Base-by-base conservation (phyloP, 345 rosid genomes). In the Microthlaspi erraticum region DNA sequence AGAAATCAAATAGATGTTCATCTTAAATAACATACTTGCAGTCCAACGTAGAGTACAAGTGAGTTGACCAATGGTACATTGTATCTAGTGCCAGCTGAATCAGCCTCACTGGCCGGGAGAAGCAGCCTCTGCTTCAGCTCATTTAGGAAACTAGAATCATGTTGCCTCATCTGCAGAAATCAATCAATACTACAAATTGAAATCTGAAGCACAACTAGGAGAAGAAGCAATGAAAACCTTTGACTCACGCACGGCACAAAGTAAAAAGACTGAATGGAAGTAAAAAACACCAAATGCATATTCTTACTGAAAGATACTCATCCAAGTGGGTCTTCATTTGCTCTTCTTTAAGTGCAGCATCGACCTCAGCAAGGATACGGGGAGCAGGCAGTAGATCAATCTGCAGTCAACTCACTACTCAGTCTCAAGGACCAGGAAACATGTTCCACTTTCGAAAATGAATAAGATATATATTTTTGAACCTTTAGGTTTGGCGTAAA, bases 401-500 rank as follows among this genome's bases (percentile, higher is more conserved):
- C 97, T 91, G 84, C 59, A 68, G 45, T 44, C 34, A 50, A 19
- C 18, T 39, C 17, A 59, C n/a, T 20, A 39, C 32, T 59, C 34
- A 39, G 64, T 7, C 32, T 13, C 10, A 12, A 38, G 45, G 18
- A 59, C 64, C 31, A 59, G 16, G 45, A 20, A 59, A 39, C 50
- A 39, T 19, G 13, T 23, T 41, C 18, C 49, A 60, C 34, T 41
- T 23, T 60, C 3, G 7, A 19, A 37, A 39, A 74, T 29, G 41
- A 31, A 29, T 7, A 41, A 31, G 32, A 53, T 14, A 10, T 34
- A 68, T 13, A n/a, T 17, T 11, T 54, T 31, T 65, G 20, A 19
- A 87, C 97, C 97, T 91, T 88, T 69, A 91, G 73, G 72, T 88
- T 87, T 19, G 92, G 92, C 55, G 95, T 91, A 60, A 86, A 88